Base-by-base conservation (phyloP, 306 rosid genomes). In the Lathyrus aphaca region DNA sequence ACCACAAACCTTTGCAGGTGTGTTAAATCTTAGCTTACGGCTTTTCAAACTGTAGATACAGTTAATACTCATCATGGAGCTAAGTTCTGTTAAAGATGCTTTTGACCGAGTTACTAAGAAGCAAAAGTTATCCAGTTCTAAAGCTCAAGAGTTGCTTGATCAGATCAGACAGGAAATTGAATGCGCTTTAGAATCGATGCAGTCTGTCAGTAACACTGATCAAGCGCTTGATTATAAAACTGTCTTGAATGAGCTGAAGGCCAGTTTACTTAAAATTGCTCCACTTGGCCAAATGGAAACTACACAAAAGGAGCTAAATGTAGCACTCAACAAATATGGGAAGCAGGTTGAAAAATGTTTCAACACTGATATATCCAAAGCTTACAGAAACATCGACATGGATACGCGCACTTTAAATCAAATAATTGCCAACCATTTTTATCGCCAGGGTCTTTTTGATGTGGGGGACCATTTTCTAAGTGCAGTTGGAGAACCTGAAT, bases 291-390 rank as follows among this genome's bases (percentile, higher is more conserved):
- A 86, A 71, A 75, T 82, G 78, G 99, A 87, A 80, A 79, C 85
- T 74, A 67, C 85, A 18, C 96, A 88, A 72, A 94, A 87, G 84
- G 99, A 91, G 66, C 77, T 94, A 79, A 90, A 94, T 74, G 65
- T 60, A 16, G 92, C 96, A 68, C 77, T 88, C 60, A 80, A 84
- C 91, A 94, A 88, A 77, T 91, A 90, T 57, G 90, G 86, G 42
- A 91, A 87, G 85, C 83, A 87, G 75, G 81, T 91, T 14, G 99
- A 91, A 78, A 94, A 84, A 80, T 39, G 81, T 57, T 87, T 91
- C 79, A 87, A 81, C 82, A 85, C 96, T 51, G 99, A 94, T 82
- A 88, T 91, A 81, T 78, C 97, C 32, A 91, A 88, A 87, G 95
- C 97, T 74, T 94, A 87, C 73, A 89, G 95, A 82, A 87, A 94